A percentile compares a stretch with the other conserved stretches of the same genome.
Conservation (phyloP, 1,139 yeast genomes). For the Pichia kudriavzevii region DNA sequence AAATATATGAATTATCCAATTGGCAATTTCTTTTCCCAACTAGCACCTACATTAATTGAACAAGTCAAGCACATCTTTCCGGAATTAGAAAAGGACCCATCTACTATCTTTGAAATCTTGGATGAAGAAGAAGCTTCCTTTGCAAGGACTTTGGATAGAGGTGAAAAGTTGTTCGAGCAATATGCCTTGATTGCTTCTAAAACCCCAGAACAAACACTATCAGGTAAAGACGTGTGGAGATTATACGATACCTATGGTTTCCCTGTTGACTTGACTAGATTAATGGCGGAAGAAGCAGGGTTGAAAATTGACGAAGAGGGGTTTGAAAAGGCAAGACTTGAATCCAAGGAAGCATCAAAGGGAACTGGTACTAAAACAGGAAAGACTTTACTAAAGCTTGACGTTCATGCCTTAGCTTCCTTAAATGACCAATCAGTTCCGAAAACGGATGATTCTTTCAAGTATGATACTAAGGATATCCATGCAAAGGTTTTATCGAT, state of each 20-base stretch:
- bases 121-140: slow-evolving; percentile 95
- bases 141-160: slow-evolving; percentile 93
- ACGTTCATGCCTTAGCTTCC: slow-evolving; percentile 79
- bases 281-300: slow-evolving; percentile 99
- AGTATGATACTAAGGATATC: slow-evolving; percentile 60
- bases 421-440: slow-evolving; percentile 55
- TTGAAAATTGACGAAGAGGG: slow-evolving; percentile 85
- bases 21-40: slow-evolving; percentile 84
- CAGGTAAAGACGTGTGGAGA: slow-evolving; percentile 97
- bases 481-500: slow-evolving; percentile 63
- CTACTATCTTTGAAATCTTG: slow-evolving; percentile 78
- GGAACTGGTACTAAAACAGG: slow-evolving; percentile 58
- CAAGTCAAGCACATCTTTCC: slow-evolving; percentile 89
- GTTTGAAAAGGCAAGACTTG: slow-evolving; percentile 82
- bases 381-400: slow-evolving; percentile 63
- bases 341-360: slow-evolving; percentile 90
- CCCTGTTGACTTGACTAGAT: slow-evolving; percentile 95
- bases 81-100: slow-evolving; percentile 65
- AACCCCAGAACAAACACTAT: slow-evolving; percentile 65
- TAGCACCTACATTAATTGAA: slow-evolving; percentile 88
- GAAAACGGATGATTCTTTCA: slow-evolving; percentile 74
- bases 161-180: slow-evolving; percentile 92
- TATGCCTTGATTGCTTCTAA: slow-evolving; percentile 79
- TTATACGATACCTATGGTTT: slow-evolving; percentile 98
- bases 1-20: slow-evolving; percentile 94